Conservation (phyloP, 1,284 basidiomycete species). For the Trichosporon sp. region DNA sequence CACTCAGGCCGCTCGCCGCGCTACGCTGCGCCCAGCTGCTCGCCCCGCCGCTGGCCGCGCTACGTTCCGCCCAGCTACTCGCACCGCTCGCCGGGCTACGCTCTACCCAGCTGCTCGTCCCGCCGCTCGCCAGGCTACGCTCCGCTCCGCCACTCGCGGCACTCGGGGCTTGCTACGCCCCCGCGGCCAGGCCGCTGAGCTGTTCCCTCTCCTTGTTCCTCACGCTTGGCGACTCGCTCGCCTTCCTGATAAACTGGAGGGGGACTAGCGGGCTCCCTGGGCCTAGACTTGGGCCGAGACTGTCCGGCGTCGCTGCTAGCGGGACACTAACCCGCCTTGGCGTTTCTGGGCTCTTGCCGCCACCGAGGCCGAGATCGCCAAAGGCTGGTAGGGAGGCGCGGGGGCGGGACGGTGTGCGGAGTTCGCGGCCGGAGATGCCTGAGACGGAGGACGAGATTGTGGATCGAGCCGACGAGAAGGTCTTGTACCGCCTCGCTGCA, state of each 20-base stretch:
- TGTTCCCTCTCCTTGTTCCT: slow-evolving; percentile 36
- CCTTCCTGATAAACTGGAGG: slow-evolving; percentile 38
- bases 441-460: neutral
- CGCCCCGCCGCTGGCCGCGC: no score
- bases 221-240: slow-evolving; percentile 37
- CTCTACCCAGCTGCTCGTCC: no score
- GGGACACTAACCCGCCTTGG: neutral
- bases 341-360: neutral
- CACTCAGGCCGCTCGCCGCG: no score
- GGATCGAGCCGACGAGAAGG: neutral
- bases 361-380: neutral
- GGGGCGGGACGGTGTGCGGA: neutral
- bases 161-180: neutral
- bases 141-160: no score
- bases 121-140: no score
- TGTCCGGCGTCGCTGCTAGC: neutral
- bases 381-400: neutral
- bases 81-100: no score
- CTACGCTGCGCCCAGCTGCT: no score
- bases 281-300: neutral
- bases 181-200: neutral
- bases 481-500: neutral
- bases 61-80: no score
- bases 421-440: neutral
- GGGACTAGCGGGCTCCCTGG: slow-evolving; percentile 29